Conservation (phyloP, 2,329 filamentous ascomycete genomes). For the Sclerotinia subarctica region DNA sequence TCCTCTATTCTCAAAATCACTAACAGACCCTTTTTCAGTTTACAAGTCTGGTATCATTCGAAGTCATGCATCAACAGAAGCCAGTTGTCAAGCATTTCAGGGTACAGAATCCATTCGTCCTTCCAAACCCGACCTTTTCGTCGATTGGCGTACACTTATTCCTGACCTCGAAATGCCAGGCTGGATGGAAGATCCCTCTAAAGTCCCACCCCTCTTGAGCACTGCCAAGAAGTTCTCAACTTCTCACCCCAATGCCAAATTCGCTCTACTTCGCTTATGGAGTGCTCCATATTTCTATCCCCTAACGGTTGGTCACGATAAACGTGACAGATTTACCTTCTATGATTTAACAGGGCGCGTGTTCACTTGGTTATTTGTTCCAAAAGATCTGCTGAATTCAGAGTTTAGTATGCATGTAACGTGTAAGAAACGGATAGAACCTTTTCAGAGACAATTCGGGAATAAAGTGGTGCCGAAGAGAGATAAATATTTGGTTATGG, state of each 20-base stretch:
- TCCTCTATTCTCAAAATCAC: background rate
- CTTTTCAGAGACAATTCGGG: conserved; percentile 36
- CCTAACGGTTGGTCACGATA: conserved; percentile 44
- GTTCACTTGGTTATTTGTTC: conserved; percentile 49
- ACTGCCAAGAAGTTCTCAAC: conserved; percentile 37
- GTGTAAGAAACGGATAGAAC: conserved; percentile 28
- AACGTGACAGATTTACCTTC: conserved; percentile 41
- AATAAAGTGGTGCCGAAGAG: conserved; percentile 43
- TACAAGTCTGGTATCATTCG: conserved; percentile 47
- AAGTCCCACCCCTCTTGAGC: conserved; percentile 39
- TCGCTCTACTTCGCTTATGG: conserved; percentile 47
- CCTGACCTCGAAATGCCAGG: conserved; percentile 31
- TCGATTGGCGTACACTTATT: conserved; percentile 41
- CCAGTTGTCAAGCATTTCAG: conserved; percentile 42
- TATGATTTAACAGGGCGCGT: conserved; percentile 43
- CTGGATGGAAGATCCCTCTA: conserved; percentile 38
- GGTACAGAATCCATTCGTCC: conserved; percentile 40
- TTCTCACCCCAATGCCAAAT: conserved; percentile 37
- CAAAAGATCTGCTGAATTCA: conserved; percentile 46
- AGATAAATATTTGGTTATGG: conserved; percentile 49
- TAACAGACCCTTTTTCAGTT: conserved; percentile 34
- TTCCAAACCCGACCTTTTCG: conserved; percentile 43
- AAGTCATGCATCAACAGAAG: conserved; percentile 31
- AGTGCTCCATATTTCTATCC: conserved; percentile 50
- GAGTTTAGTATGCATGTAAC: conserved; percentile 46